Conservation (phyloP, 176 grass and related monocot species). For the Alopecurus myosuroides region DNA sequence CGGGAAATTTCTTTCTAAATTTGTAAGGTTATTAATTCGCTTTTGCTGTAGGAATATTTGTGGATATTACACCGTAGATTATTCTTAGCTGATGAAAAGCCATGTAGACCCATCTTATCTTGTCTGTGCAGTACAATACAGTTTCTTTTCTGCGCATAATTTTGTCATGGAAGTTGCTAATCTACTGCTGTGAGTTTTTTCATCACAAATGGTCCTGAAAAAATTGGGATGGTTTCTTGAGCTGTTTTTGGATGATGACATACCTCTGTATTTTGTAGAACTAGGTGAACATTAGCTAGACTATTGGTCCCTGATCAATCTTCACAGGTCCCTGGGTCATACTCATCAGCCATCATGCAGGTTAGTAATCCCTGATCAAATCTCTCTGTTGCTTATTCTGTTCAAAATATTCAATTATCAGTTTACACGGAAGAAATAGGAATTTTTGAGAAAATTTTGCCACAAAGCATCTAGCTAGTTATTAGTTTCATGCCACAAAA, state of each 20-base stretch:
- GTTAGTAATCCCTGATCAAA: not conserved
- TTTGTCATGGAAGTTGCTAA: not conserved
- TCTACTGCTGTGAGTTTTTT: not conserved
- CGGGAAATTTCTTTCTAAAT: too few species aligned
- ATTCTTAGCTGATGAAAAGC: not conserved
- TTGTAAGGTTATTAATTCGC: not conserved
- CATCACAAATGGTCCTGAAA: not conserved
- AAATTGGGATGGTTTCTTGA: not conserved
- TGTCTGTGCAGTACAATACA: not conserved
- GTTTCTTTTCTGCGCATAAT: not conserved
- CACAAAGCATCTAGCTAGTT: not conserved
- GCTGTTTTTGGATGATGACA: not conserved
- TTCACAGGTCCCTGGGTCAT: not conserved
- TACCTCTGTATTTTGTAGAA: not conserved
- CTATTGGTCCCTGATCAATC: not conserved
- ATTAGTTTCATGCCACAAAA: not conserved
- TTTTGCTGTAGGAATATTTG: not conserved
- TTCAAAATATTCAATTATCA: not conserved
- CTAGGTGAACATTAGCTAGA: not conserved
- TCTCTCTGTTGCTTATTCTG: not conserved
- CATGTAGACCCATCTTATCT: not conserved
- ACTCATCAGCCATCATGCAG: constrained; percentile 32
- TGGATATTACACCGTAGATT: not conserved
- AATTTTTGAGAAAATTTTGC: not conserved
- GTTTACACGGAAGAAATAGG: not conserved